Base-by-base conservation (phyloP, 2,329 filamentous ascomycete species). In the Colletotrichum paranaense region DNA sequence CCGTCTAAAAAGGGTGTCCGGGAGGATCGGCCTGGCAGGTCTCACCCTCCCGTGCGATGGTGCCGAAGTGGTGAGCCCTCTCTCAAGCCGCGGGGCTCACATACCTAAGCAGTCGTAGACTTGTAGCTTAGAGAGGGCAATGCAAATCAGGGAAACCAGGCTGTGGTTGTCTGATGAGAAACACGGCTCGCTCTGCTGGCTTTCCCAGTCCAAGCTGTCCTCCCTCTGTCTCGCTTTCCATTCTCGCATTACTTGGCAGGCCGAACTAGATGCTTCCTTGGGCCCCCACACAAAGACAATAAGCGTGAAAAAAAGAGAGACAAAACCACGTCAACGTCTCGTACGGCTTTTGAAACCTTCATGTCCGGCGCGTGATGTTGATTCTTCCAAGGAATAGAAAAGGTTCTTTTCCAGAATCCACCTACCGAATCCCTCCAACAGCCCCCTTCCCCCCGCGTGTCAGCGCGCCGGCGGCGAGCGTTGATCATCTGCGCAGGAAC, bases 401-500 rank as follows among this genome's bases (percentile, higher is more conserved):
- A 49, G 19, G 42, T 22, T 49, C 19, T 4, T 57, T 66, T 35
- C 26, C 30, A 32, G 30, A 32, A 32, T 32, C 30, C 49, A 62
- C 35, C 32, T 30, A 53, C 42, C 12, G 49, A 32, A 28, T 56
- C 53, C 53, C 24, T 56, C 2, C 2, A 16, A 53, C 42, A 26
- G n/a, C 19, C 38, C 14, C 38, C 38, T 16, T 19, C 16, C 38
- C 38, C 59, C 49, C 65, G 35, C 52, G 16, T 49, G 69, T 67
- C 65, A 62, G 59, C 52, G 28, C 30, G 55, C 49, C 63, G 35
- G 30, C 56, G 38, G 67, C 57, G 57, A 68, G 68, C 62, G 68
- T 70, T 77, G 76, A 76, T 80, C 78, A 80, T 75, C 75, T 78
- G 79, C 76, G 79, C 79, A 80, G 78, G 79, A 81, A 79, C 77